A percentile compares a stretch with the other conserved stretches of the same genome.
These are phyloP conservation scores for Rhododendron vialii DNA, from an alignment of 148 eudicot species.

Conservation along the genomic window DNA sequence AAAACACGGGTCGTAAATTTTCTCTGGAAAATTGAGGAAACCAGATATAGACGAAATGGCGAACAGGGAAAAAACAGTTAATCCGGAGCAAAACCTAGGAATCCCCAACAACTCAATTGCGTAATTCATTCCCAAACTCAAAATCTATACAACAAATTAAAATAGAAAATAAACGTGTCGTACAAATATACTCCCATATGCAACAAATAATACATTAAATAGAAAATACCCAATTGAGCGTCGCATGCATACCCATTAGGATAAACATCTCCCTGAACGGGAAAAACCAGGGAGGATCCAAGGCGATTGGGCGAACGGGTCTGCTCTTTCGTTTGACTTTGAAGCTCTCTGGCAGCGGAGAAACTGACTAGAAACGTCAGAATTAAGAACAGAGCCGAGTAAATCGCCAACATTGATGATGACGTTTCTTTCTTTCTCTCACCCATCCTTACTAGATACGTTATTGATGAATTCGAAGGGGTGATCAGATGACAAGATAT, in stretches of 20 bases:
- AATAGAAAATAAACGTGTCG: no score
- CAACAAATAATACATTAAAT: background rate
- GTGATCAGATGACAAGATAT: background rate
- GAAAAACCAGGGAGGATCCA: slow-evolving; percentile 3
- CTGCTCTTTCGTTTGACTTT: background rate
- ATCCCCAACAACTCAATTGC: background rate
- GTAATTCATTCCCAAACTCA: background rate
- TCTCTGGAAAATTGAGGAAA: background rate
- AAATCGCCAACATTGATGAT: background rate
- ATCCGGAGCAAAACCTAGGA: background rate
- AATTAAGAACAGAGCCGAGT: background rate
- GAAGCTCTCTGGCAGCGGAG: slow-evolving; percentile 5
- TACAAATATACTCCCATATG: no score
- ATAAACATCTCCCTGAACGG: slow-evolving; percentile 7
- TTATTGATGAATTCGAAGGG: background rate
- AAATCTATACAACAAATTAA: background rate
- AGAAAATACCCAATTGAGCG: background rate
- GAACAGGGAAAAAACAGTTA: background rate
- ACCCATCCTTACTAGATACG: background rate
- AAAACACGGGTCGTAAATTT: background rate
- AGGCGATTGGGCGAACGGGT: background rate
- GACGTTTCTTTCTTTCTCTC: slow-evolving; percentile 1
- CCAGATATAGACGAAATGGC: background rate
- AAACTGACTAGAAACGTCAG: background rate
- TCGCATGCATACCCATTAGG: background rate